A percentile compares a stretch with the other conserved stretches of the same genome.
phyloP scores from a whole-genome alignment of 1,284 basidiomycete species.

The Moniliophthora roreri region DNA sequence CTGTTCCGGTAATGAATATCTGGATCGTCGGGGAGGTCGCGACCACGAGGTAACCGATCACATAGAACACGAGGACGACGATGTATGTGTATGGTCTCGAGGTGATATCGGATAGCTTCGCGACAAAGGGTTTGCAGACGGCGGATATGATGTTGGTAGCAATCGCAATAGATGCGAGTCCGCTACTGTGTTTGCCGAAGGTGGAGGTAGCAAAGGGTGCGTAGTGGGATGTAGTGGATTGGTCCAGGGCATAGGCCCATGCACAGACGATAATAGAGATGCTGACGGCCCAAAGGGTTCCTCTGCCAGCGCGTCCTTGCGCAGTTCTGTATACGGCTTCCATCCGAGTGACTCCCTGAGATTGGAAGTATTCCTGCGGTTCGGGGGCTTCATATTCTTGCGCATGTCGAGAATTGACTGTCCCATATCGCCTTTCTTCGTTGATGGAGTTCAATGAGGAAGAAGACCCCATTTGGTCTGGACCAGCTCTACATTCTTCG shows the following conservation, averaged over 20 bases:
- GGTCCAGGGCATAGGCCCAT: slow-evolving; percentile 17
- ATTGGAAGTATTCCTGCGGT: slow-evolving; percentile 12
- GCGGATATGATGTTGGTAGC: slow-evolving; percentile 23
- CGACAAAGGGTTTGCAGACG: slow-evolving; percentile 25
- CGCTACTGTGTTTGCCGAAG: slow-evolving; percentile 14
- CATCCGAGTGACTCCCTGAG: slow-evolving; percentile 17
- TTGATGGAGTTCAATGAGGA: too few relatives aligned
- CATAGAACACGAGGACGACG: slow-evolving; percentile 23
- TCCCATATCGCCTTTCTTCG: too few relatives aligned
- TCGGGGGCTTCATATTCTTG: too few relatives aligned
- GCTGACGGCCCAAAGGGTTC: slow-evolving; percentile 12
- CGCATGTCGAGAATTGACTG: too few relatives aligned
- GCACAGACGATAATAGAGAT: slow-evolving; percentile 17
- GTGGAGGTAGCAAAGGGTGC: slow-evolving; percentile 14
- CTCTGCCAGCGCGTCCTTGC: slow-evolving; percentile 9
- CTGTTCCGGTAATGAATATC: slow-evolving; percentile 20
- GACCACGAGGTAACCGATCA: slow-evolving; percentile 24
- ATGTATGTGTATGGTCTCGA: slow-evolving; percentile 15
- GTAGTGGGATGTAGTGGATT: slow-evolving; percentile 14
- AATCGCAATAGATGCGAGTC: slow-evolving; percentile 15
- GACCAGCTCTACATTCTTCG: too few relatives aligned
- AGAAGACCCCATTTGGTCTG: too few relatives aligned
- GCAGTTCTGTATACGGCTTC: slow-evolving; percentile 14
- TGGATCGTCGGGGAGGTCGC: slow-evolving; percentile 20
- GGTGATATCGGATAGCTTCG: slow-evolving; percentile 24